Evolutionary conservation across 495 filamentous ascomycete genomes (phyloP).

Genomic region (Neurospora terricola): DNA sequence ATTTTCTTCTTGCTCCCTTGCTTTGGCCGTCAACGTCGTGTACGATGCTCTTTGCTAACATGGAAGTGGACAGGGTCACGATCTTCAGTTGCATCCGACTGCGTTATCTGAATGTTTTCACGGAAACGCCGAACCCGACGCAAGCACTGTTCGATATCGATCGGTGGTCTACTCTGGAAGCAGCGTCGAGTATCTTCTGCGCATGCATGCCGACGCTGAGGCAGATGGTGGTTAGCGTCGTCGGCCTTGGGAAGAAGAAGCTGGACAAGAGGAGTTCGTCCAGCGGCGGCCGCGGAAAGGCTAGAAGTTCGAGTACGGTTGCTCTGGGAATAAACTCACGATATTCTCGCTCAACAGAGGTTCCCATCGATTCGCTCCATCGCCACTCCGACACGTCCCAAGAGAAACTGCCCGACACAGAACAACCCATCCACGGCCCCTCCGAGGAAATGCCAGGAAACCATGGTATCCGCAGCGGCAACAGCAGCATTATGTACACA

Average conservation of each 20-base stretch:
- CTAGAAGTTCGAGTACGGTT: background rate
- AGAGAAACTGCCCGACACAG: background rate
- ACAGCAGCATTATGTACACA: background rate
- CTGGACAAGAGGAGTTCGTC: background rate
- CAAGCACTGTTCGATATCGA: background rate
- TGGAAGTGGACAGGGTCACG: background rate
- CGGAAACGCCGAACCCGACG: background rate
- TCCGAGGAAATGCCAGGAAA: background rate
- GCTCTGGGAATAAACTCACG: background rate
- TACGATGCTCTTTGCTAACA: background rate
- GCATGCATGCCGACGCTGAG: background rate
- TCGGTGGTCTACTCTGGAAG: background rate
- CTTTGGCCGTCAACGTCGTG: background rate
- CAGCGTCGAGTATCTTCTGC: background rate
- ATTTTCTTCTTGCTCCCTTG: background rate
- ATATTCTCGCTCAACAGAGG: background rate
- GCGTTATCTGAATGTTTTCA: background rate
- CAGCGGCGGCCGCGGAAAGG: background rate
- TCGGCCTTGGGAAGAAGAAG: background rate
- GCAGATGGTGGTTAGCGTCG: background rate
- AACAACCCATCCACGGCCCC: background rate
- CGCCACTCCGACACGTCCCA: background rate
- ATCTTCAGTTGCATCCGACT: background rate
- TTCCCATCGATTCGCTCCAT: background rate
- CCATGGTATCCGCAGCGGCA: background rate